These are phyloP conservation scores for Paradendryphiella salina DNA, from an alignment of 2,329 filamentous ascomycete genomes.

Conservation along the genomic window DNA sequence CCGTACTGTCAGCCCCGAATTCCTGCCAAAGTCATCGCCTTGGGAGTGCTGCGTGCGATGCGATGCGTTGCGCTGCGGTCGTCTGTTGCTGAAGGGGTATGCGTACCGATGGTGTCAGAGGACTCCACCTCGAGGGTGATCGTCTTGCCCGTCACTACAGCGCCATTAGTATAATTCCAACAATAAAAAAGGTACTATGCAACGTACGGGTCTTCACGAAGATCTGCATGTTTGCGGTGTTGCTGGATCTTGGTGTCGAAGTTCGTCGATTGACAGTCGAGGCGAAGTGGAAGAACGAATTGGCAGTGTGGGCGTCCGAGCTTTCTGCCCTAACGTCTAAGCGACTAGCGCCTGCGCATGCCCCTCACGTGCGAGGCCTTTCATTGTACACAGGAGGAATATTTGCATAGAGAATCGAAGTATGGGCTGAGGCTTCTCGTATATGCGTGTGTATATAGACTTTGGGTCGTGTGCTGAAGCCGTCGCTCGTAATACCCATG, in stretches of 20 bases:
- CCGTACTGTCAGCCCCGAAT: slow-evolving; percentile 23
- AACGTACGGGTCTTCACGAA: slow-evolving; percentile 94
- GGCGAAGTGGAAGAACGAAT: slow-evolving; percentile 22
- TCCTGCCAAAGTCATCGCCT: slow-evolving; percentile 1
- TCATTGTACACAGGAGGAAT: not conserved
- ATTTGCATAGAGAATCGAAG: not conserved
- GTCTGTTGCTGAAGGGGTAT: slow-evolving; percentile 22
- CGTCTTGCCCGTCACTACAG: slow-evolving; percentile 83
- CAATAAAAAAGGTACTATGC: not conserved
- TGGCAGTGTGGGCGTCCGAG: slow-evolving; percentile 24
- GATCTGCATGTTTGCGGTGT: slow-evolving; percentile 50
- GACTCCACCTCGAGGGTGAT: slow-evolving; percentile 86
- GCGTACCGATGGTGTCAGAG: slow-evolving; percentile 79
- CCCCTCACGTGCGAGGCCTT: slow-evolving; percentile 17
- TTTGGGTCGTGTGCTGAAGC: no score
- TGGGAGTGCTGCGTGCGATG: slow-evolving; percentile 16
- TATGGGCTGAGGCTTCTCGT: no score
- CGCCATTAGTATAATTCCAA: slow-evolving; percentile 16
- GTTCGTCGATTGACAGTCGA: slow-evolving; percentile 27
- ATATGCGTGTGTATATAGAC: no score
- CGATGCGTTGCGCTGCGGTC: slow-evolving; percentile 16
- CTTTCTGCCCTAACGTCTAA: slow-evolving; percentile 17
- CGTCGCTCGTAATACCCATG: no score
- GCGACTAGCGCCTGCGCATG: slow-evolving; percentile 1
- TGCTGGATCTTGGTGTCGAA: slow-evolving; percentile 35